Conservation (phyloP, 2,329 filamentous ascomycete species). For the Alternaria arborescens region DNA sequence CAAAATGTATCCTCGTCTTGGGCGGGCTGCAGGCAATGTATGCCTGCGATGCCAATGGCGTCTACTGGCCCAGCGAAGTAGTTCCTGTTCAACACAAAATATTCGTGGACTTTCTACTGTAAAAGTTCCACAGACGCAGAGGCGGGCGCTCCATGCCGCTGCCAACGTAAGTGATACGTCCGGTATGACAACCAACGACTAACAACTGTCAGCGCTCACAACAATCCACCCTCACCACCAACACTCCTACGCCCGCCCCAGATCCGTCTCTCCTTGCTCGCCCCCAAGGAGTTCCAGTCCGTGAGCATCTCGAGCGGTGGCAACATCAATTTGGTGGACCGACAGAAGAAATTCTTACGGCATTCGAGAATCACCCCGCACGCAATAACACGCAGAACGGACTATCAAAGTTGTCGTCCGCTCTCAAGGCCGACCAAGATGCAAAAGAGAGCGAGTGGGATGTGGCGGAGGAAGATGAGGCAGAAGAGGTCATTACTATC, state of each 20-base stretch:
- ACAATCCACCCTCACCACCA: slow-evolving; percentile 7
- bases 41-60: slow-evolving; percentile 41
- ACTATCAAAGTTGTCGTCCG: slow-evolving; percentile 32
- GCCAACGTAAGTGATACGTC: slow-evolving; percentile 24
- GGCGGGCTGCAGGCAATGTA: slow-evolving; percentile 23
- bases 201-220: slow-evolving; percentile 28
- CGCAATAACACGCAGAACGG: slow-evolving; percentile 36
- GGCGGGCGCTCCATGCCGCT: slow-evolving; percentile 35
- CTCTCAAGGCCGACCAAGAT: slow-evolving; percentile 37
- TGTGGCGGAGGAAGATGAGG: slow-evolving; percentile 31
- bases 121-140: slow-evolving; percentile 18
- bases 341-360: slow-evolving; percentile 37
- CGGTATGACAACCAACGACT: slow-evolving; percentile 7
- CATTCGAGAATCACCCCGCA: slow-evolving; percentile 43
- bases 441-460: slow-evolving; percentile 31
- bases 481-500: slow-evolving; percentile 45
- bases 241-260: slow-evolving; percentile 11
- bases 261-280: slow-evolving; percentile 26
- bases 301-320: slow-evolving; percentile 52
- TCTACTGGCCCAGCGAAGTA: slow-evolving; percentile 16
- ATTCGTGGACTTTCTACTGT: slow-evolving; percentile 14
- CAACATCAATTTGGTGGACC: slow-evolving; percentile 52
- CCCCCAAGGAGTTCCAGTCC: slow-evolving; percentile 30
- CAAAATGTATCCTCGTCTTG: slow-evolving; percentile 29
- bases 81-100: slow-evolving; percentile 5